phyloP scores from a whole-genome alignment of 768 basidiomycete genomes.

The Auricularia heimuer region DNA sequence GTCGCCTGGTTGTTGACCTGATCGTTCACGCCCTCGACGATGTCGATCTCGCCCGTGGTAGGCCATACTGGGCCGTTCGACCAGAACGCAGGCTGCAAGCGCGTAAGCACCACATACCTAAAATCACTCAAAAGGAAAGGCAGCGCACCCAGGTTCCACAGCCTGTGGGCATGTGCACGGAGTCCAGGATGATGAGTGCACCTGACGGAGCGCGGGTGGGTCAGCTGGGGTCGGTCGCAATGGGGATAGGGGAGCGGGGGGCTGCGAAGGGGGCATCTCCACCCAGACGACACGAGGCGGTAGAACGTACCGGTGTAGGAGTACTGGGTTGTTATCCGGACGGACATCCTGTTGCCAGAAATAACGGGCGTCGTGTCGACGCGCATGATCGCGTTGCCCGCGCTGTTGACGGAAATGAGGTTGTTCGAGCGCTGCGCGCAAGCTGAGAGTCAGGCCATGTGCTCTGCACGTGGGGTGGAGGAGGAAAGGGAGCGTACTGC shows the following conservation, averaged over 20 bases:
- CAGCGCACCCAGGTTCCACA: slow-evolving; percentile 61
- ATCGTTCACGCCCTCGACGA: slow-evolving; percentile 73
- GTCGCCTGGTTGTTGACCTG: slow-evolving; percentile 77
- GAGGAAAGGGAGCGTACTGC: slow-evolving; percentile 35
- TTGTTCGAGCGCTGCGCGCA: slow-evolving; percentile 38
- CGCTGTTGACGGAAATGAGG: slow-evolving; percentile 54
- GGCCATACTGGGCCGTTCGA: slow-evolving; percentile 41
- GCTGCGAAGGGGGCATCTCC: background rate
- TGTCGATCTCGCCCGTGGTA: slow-evolving; percentile 38
- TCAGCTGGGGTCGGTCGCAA: slow-evolving; percentile 10
- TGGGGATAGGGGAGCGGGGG: background rate
- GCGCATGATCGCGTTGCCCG: slow-evolving; percentile 76
- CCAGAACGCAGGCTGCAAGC: slow-evolving; percentile 34
- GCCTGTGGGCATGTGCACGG: slow-evolving; percentile 82
- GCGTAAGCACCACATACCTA: background rate
- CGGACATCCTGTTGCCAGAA: slow-evolving; percentile 55
- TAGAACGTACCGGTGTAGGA: slow-evolving; percentile 39
- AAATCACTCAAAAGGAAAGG: too few species aligned
- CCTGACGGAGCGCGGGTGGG: slow-evolving; percentile 14
- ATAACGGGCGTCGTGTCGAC: slow-evolving; percentile 78
- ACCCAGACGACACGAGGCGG: slow-evolving; percentile 16
- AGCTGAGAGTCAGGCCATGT: too few species aligned
- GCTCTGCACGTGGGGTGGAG: too few species aligned
- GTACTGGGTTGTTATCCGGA: slow-evolving; percentile 62
- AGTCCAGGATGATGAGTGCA: slow-evolving; percentile 70